Conservation (phyloP, 345 rosid species). For the Orychophragmus violaceus region DNA sequence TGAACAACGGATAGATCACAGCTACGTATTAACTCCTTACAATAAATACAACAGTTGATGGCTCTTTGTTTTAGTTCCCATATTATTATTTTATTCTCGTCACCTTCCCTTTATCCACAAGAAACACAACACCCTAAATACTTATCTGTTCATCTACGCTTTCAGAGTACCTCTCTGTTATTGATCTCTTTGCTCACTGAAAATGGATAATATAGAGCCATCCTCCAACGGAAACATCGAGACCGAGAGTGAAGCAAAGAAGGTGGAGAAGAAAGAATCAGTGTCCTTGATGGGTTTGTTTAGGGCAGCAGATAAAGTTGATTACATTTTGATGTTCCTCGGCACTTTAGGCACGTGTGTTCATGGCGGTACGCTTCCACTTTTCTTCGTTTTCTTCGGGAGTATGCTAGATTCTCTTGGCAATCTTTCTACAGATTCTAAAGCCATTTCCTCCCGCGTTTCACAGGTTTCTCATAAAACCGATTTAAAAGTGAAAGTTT, state of each 20-base stretch:
- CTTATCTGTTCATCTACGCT: not conserved
- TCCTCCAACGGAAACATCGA: not conserved
- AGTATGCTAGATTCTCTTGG: slow-evolving; percentile 70
- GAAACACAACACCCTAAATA: not conserved
- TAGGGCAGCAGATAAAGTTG: slow-evolving; percentile 58
- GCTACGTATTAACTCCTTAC: not conserved
- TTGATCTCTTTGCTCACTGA: not conserved
- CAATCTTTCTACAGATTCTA: slow-evolving; percentile 45
- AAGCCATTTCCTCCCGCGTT: slow-evolving; percentile 39
- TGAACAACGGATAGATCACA: not conserved
- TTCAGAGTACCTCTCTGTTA: not conserved
- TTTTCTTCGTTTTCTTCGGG: slow-evolving; percentile 62
- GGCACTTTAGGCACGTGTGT: slow-evolving; percentile 55
- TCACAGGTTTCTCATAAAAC: slow-evolving; percentile 44
- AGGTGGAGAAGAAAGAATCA: slow-evolving; percentile 11
- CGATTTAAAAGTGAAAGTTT: not conserved
- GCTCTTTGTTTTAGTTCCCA: not conserved
- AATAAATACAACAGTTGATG: not conserved
- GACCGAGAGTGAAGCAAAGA: not conserved
- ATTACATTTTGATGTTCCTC: slow-evolving; percentile 46
- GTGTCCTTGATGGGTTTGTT: slow-evolving; percentile 58
- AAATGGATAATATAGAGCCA: not conserved
- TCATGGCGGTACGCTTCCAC: slow-evolving; percentile 73
- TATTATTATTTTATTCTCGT: not conserved
- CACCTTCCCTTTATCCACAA: not conserved